A percentile compares a stretch with the other conserved stretches of the same genome.
Conservation (phyloP, 495 filamentous ascomycete genomes). For the Cercophora newfieldiana region DNA sequence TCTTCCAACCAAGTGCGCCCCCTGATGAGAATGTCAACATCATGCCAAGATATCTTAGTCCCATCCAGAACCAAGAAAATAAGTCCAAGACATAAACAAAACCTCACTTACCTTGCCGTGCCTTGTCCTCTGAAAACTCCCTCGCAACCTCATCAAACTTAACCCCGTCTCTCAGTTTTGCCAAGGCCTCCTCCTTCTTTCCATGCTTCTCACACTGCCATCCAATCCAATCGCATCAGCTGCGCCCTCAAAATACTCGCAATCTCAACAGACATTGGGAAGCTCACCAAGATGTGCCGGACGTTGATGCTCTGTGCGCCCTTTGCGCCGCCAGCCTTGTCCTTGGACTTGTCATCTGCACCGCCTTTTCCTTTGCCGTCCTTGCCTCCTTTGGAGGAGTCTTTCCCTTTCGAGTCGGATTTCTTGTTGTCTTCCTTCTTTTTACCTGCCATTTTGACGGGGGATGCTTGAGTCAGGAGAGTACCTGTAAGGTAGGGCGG, state of each 20-base stretch:
- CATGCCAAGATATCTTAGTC: neutral
- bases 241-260: neutral
- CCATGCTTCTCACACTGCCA: slow-evolving; percentile 79
- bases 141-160: slow-evolving; percentile 90
- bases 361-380: slow-evolving; percentile 7
- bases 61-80: too few relatives aligned
- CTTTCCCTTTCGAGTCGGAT: neutral
- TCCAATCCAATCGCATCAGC: too few relatives aligned
- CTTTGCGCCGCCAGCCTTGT: slow-evolving; percentile 55
- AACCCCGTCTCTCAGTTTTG: slow-evolving; percentile 70
- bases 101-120: slow-evolving; percentile 62
- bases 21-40: slow-evolving; percentile 48
- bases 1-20: slow-evolving; percentile 82
- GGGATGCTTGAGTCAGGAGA: neutral
- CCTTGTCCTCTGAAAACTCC: slow-evolving; percentile 88
- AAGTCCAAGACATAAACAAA: neutral
- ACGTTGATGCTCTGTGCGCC: slow-evolving; percentile 80
- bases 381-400: slow-evolving; percentile 17
- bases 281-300: slow-evolving; percentile 77
- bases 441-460: slow-evolving; percentile 27
- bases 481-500: neutral
- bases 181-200: slow-evolving; percentile 84
- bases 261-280: neutral
- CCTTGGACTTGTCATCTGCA: slow-evolving; percentile 11
- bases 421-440: slow-evolving; percentile 26